A percentile compares a stretch with the other conserved stretches of the same genome.
Evolutionary conservation across 768 basidiomycete genomes (phyloP).

Genomic region (Suillus variegatus): DNA sequence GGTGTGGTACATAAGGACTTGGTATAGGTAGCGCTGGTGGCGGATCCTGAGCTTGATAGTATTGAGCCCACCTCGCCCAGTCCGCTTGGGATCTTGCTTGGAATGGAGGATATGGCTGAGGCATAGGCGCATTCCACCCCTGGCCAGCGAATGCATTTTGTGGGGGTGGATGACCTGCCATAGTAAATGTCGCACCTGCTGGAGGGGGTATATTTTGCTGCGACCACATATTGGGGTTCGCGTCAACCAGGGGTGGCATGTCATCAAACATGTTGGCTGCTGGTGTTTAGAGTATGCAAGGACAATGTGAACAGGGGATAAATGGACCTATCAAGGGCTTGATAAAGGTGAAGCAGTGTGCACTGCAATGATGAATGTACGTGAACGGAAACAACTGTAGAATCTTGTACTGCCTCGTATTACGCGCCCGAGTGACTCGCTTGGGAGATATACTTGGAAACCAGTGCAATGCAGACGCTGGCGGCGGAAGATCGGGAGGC

Average conservation of each 20-base stretch:
- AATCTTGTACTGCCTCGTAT: neutral
- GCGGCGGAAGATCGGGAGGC: neutral
- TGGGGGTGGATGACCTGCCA: conserved; percentile 17
- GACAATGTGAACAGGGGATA: conserved; percentile 17
- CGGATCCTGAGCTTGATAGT: conserved; percentile 10
- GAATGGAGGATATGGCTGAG: neutral
- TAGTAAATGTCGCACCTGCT: conserved; percentile 16
- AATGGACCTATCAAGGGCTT: neutral
- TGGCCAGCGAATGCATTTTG: conserved; percentile 8
- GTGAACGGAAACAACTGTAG: neutral
- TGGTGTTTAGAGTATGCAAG: conserved; percentile 16
- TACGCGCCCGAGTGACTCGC: neutral
- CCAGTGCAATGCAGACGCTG: neutral
- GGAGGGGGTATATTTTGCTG: conserved; percentile 27
- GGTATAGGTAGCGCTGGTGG: conserved; percentile 21
- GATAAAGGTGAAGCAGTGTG: neutral
- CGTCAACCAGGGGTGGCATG: conserved; percentile 30
- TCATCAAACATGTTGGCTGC: conserved; percentile 16
- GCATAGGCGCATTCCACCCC: conserved; percentile 13
- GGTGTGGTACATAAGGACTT: conserved; percentile 34
- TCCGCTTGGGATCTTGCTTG: conserved; percentile 12
- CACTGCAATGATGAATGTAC: neutral
- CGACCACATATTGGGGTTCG: conserved; percentile 4
- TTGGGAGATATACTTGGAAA: neutral
- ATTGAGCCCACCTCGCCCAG: conserved; percentile 9